phyloP scores from a whole-genome alignment of 768 basidiomycete genomes.

The Boletus patriciae region DNA sequence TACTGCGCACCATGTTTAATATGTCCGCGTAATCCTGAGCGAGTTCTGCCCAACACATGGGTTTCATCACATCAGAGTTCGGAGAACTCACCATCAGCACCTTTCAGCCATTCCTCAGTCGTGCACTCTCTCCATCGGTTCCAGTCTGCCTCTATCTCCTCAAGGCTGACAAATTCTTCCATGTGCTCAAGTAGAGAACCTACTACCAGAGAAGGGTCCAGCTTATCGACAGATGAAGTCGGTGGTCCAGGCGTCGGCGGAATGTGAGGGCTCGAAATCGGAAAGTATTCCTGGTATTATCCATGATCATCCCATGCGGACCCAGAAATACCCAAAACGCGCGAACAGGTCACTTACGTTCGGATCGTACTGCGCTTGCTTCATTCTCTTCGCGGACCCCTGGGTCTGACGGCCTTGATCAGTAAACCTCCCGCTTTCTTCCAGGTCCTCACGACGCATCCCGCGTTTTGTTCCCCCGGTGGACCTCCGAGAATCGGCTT shows the following conservation, averaged over 20 bases:
- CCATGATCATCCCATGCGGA: neutral
- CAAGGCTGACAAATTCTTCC: conserved; percentile 18
- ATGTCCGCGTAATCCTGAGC: conserved; percentile 18
- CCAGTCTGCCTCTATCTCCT: conserved; percentile 23
- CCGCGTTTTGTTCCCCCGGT: conserved; percentile 16
- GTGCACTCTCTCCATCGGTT: conserved; percentile 31
- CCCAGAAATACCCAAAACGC: neutral
- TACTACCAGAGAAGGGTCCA: conserved; percentile 12
- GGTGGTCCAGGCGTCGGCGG: conserved; percentile 16
- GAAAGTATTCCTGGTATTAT: conserved; percentile 18
- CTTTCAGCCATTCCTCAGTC: conserved; percentile 33
- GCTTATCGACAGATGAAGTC: neutral
- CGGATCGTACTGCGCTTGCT: conserved; percentile 10
- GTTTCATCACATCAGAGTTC: neutral
- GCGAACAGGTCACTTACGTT: conserved; percentile 18
- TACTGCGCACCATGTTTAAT: conserved; percentile 21
- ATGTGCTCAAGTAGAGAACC: conserved; percentile 22
- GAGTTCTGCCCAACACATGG: conserved; percentile 18
- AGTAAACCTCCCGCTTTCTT: conserved; percentile 4
- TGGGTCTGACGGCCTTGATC: conserved; percentile 4
- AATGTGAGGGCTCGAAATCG: conserved; percentile 23
- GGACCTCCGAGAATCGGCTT: neutral
- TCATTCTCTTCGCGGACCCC: conserved; percentile 18
- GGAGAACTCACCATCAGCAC: conserved; percentile 26
- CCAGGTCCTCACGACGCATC: conserved; percentile 14